Percentiles rank a stretch among this genome's conserved stretches.
phyloP scores from a whole-genome alignment of 768 basidiomycete species.

The Lentinula edodes region DNA sequence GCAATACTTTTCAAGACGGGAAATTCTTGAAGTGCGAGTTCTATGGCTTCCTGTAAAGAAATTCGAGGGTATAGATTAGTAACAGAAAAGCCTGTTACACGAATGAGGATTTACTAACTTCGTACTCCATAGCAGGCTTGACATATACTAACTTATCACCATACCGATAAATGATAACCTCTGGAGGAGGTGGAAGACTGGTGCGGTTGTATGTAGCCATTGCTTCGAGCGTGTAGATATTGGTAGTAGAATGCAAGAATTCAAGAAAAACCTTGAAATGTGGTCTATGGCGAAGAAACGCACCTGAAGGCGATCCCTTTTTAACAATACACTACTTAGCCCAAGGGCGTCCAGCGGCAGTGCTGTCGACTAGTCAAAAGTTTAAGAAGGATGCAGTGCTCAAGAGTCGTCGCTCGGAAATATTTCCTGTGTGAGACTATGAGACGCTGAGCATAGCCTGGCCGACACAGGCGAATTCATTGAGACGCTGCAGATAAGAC shows the following conservation, averaged over 20 bases:
- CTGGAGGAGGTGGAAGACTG: conserved; percentile 17
- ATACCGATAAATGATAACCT: conserved; percentile 47
- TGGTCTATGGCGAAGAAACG: too few species aligned
- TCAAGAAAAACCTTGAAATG: too few species aligned
- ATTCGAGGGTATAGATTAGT: background rate
- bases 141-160: conserved; percentile 45
- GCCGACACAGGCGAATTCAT: too few species aligned
- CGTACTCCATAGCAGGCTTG: conserved; percentile 33
- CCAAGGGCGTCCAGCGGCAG: background rate
- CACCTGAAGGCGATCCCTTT: too few species aligned
- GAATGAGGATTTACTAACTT: conserved; percentile 32
- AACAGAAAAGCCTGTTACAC: background rate
- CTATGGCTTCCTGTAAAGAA: conserved; percentile 38
- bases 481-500: too few species aligned
- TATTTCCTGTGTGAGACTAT: background rate
- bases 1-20: conserved; percentile 20
- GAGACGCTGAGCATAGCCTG: too few species aligned
- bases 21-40: conserved; percentile 45
- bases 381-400: background rate
- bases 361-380: background rate
- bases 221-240: background rate
- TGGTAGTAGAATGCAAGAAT: too few species aligned
- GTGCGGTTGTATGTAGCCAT: conserved; percentile 16
- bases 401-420: background rate
- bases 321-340: too few species aligned